Base-by-base conservation (phyloP, 2,329 filamentous ascomycete species). In the Botrytis medusae region DNA sequence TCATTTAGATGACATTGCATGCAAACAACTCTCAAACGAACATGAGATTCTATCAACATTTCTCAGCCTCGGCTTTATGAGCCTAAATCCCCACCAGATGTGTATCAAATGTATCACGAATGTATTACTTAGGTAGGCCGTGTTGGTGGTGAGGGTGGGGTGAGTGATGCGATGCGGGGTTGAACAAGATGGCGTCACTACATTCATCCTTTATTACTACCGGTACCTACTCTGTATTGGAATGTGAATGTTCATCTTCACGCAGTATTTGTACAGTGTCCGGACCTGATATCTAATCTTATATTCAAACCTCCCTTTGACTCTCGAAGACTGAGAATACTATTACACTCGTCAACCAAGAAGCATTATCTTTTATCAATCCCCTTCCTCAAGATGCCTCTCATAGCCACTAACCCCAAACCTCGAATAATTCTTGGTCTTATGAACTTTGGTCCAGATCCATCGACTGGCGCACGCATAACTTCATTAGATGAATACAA, bases 391-490 rank as follows among this genome's bases (percentile, higher is more conserved):
- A 78, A 72, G 63, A 81, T 81, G 79, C 77, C 78, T 77, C 77
- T 81, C 32, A 54, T 79, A 51, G 69, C 74, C 16, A 75, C 51
- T 7, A 74, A 67, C 51, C 82, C 82, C 72, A 91, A 89, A 77
- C 87, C 91, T 76, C 74, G 78, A 73, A 86, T 94, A 79, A 93
- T 97, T 85, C 89, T 97, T 57, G 93, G 94, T 76, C 87, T 94
- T 72, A 96, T 97, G 94, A 95, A 92, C 80, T 94, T 94, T 84
- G 92, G 92, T 44, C 89, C 92, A 3, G 87, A 89, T 73, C 86
- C 86, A 74, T 77, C 80, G 57, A 80, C 82, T 20, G 93, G 92
- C 51, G 93, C 91, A 62, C 90, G 93, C 63, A 90, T 97, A 79
- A 95, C 92, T 16, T 84, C 86, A 72, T 46, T 86, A 2, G 82